Percentiles rank a stretch among this genome's conserved stretches.
These are phyloP conservation scores for Zalaria obscura DNA, from an alignment of 2,329 filamentous ascomycete genomes.

Conservation along the genomic window DNA sequence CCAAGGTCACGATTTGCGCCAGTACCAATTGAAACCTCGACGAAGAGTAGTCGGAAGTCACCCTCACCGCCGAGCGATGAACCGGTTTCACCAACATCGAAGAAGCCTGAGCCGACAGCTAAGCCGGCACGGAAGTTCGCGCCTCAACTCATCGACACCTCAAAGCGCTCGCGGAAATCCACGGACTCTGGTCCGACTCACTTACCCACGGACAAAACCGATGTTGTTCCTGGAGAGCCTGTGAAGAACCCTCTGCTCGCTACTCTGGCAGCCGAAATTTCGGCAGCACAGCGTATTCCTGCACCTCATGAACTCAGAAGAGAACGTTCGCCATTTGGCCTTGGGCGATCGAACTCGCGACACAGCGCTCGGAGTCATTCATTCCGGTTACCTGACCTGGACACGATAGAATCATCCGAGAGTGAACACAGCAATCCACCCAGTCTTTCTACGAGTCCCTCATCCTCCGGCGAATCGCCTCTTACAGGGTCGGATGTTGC, in stretches of 20 bases:
- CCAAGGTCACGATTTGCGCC: constrained; percentile 26
- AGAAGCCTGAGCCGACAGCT: constrained; percentile 3
- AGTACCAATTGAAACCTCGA: constrained; percentile 24
- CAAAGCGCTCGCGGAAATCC: constrained; percentile 53
- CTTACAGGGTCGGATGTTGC: constrained; percentile 29
- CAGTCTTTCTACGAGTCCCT: constrained; percentile 7
- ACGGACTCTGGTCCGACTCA: constrained; percentile 51
- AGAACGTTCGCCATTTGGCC: background rate
- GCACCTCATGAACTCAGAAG: constrained; percentile 6
- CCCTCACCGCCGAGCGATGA: constrained; percentile 1
- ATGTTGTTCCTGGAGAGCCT: constrained; percentile 42
- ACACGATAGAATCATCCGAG: constrained; percentile 47
- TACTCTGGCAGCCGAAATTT: background rate
- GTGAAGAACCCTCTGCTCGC: constrained; percentile 4
- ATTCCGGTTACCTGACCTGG: constrained; percentile 46
- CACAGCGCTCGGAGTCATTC: constrained; percentile 29
- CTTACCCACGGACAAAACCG: constrained; percentile 54
- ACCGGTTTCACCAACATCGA: constrained; percentile 3
- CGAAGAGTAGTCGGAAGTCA: constrained; percentile 13
- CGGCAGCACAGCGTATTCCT: background rate
- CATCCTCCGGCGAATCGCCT: constrained; percentile 32
- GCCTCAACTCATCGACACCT: constrained; percentile 71
- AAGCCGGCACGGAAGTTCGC: constrained; percentile 41
- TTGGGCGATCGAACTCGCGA: constrained; percentile 2
- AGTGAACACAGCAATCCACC: constrained; percentile 15